Conservation (phyloP, 1,139 yeast genomes). For the Yamadazyma sp. region DNA sequence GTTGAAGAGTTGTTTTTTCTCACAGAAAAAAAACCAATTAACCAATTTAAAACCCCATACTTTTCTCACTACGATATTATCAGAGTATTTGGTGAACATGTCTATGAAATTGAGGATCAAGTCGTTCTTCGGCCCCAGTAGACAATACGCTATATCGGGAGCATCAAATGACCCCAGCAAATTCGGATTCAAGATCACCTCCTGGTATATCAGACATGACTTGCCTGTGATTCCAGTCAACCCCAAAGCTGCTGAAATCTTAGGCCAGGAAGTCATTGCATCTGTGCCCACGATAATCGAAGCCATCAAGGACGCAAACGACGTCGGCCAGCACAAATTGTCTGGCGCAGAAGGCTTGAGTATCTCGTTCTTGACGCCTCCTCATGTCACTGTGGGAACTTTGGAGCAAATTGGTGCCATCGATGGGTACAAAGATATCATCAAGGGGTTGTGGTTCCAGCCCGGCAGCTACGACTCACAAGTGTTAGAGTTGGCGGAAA, state of each 20-base stretch:
- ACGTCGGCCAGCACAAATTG: conserved; percentile 27
- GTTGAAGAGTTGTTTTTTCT: not conserved
- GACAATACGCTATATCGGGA: conserved; percentile 70
- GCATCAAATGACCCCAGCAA: conserved; percentile 67
- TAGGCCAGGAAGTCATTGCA: conserved; percentile 42
- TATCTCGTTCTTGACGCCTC: conserved; percentile 74
- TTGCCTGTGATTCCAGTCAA: conserved; percentile 70
- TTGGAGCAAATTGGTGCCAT: conserved; percentile 41
- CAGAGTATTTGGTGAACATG: conserved; percentile 19
- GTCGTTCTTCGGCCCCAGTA: conserved; percentile 50
- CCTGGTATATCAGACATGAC: conserved; percentile 62
- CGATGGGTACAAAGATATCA: conserved; percentile 27
- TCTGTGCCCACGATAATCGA: conserved; percentile 36
- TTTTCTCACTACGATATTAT: not conserved
- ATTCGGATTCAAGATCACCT: conserved; percentile 68
- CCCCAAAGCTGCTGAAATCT: conserved; percentile 50
- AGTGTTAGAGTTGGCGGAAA: conserved; percentile 45
- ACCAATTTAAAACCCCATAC: conserved; percentile 1
- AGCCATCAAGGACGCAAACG: conserved; percentile 22
- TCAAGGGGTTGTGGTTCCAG: conserved; percentile 77
- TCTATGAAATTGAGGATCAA: conserved; percentile 41
- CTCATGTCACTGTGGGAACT: conserved; percentile 51
- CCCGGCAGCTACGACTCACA: conserved; percentile 70
- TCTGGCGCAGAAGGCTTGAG: conserved; percentile 44
- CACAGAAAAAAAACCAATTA: not conserved